Percentiles rank a stretch among this genome's conserved stretches.
phyloP scores from a whole-genome alignment of 208 protist genomes.

The Crithidia fasciculata region DNA sequence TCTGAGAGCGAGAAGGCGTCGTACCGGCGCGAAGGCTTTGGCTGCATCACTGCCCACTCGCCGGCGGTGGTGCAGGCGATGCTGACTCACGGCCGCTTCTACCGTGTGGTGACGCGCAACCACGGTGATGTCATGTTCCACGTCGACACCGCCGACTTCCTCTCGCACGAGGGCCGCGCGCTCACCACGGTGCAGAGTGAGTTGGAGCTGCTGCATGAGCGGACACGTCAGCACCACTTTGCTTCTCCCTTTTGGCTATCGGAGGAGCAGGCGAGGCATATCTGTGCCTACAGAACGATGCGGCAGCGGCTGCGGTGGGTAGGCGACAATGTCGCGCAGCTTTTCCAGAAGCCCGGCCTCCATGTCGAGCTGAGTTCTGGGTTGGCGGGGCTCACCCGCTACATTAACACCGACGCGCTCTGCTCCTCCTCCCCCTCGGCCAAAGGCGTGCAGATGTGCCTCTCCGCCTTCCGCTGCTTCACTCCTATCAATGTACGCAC shows the following conservation, averaged over 20 bases:
- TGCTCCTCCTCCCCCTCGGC: neutral
- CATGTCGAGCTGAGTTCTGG: slow-evolving; percentile 12
- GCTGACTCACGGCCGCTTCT: slow-evolving; percentile 29
- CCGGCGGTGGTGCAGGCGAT: slow-evolving; percentile 9
- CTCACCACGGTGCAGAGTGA: slow-evolving; percentile 30
- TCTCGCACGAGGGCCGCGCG: slow-evolving; percentile 43
- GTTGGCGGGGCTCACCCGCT: neutral
- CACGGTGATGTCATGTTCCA: slow-evolving; percentile 37
- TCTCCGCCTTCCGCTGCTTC: slow-evolving; percentile 61
- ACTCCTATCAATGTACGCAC: slow-evolving; percentile 59
- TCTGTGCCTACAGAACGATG: neutral
- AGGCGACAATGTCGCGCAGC: slow-evolving; percentile 27
- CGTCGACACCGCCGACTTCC: slow-evolving; percentile 41
- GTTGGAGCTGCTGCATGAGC: slow-evolving; percentile 7
- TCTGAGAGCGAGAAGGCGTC: neutral
- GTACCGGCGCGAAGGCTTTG: too few species aligned
- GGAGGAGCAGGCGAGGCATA: neutral
- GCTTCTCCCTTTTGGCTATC: slow-evolving; percentile 69
- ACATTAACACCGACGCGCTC: slow-evolving; percentile 15
- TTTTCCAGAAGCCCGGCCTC: slow-evolving; percentile 4
- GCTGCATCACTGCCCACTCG: neutral
- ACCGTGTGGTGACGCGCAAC: slow-evolving; percentile 15
- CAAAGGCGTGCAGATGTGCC: neutral
- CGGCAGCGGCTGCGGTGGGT: neutral
- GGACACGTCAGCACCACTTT: slow-evolving; percentile 22